phyloP scores from a whole-genome alignment of 352 stramenopile species.

The Globisporangium ultimum region DNA sequence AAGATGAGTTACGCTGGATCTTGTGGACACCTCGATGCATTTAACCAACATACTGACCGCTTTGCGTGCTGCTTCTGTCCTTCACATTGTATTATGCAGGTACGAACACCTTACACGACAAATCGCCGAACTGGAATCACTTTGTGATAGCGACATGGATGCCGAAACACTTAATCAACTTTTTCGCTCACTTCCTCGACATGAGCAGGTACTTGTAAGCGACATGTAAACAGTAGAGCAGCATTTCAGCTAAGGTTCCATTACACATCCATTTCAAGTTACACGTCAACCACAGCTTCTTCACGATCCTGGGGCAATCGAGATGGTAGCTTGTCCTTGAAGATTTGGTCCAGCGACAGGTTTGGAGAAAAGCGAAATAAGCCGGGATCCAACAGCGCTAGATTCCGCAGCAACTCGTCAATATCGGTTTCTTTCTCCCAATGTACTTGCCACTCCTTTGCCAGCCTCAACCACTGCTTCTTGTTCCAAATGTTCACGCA shows the following conservation, averaged over 20 bases:
- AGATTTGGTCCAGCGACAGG: constrained; percentile 61
- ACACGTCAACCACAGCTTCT: constrained; percentile 74
- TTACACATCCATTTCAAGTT: constrained; percentile 3
- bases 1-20: neutral
- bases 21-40: neutral
- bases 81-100: constrained; percentile 14
- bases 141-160: constrained; percentile 41
- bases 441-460: constrained; percentile 42
- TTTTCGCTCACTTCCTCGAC: constrained; percentile 38
- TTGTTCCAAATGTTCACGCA: constrained; percentile 36
- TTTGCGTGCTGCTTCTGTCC: neutral
- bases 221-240: constrained; percentile 4
- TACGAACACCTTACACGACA: constrained; percentile 37
- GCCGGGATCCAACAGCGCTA: constrained; percentile 26
- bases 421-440: constrained; percentile 45
- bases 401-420: constrained; percentile 25
- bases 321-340: constrained; percentile 73
- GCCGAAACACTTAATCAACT: constrained; percentile 35
- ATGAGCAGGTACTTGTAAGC: constrained; percentile 26
- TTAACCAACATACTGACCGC: neutral
- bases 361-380: constrained; percentile 21
- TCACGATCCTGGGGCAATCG: constrained; percentile 59
- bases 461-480: constrained; percentile 38
- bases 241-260: neutral
- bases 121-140: constrained; percentile 31